These are phyloP conservation scores for Pharnaceum exiguum DNA, from an alignment of 148 eudicot species.

Conservation along the genomic window DNA sequence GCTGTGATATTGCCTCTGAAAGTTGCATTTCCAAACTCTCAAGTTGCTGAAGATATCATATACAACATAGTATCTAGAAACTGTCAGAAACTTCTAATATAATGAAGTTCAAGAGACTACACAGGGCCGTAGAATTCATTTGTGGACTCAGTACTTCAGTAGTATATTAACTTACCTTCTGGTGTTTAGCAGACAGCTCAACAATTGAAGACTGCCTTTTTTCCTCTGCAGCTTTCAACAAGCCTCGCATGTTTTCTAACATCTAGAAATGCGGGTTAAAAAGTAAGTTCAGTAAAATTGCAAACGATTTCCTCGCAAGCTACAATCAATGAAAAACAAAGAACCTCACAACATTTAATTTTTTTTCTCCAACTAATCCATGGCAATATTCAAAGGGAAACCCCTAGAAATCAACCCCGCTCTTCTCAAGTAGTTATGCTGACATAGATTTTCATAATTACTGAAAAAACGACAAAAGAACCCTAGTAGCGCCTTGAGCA, in stretches of 20 bases:
- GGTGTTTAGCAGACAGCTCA: slow-evolving; percentile 82
- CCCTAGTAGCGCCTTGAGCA: no score
- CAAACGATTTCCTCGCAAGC: neutral
- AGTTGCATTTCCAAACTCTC: slow-evolving; percentile 87
- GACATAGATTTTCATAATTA: no score
- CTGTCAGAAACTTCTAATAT: neutral
- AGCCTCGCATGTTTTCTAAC: slow-evolving; percentile 67
- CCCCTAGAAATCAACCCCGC: no score
- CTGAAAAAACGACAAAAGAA: no score
- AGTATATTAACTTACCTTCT: slow-evolving; percentile 56
- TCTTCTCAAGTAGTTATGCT: no score
- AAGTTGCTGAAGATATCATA: slow-evolving; percentile 44
- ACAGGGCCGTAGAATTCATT: no score
- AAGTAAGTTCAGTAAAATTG: neutral
- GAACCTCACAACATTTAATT: no score
- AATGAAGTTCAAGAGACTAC: neutral
- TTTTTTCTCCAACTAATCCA: no score
- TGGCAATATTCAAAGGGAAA: no score
- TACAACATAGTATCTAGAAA: slow-evolving; percentile 14
- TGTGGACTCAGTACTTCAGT: no score
- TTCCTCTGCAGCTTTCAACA: slow-evolving; percentile 73
- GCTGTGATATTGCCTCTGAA: slow-evolving; percentile 67
- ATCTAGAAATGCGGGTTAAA: slow-evolving; percentile 40
- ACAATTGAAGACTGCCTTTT: slow-evolving; percentile 63
- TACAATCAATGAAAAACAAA: neutral